phyloP scores from a whole-genome alignment of 2,329 filamentous ascomycete genomes.

The Xylariaceae sp. region DNA sequence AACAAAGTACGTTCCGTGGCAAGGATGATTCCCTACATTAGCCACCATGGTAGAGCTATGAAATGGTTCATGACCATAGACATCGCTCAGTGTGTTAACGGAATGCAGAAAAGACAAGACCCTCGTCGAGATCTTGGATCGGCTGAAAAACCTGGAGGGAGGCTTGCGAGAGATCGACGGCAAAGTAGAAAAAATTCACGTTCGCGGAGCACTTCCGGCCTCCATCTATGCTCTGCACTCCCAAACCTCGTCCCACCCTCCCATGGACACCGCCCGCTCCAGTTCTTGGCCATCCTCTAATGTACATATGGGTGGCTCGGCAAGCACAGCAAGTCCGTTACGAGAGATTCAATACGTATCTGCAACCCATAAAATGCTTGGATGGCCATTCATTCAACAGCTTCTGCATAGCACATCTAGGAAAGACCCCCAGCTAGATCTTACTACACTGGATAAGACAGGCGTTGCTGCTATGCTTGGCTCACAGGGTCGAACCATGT shows the following conservation, averaged over 20 bases:
- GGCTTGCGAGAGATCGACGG: conserved; percentile 48
- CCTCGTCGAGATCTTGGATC: conserved; percentile 55
- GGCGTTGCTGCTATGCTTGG: conserved; percentile 30
- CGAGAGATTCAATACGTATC: conserved; percentile 28
- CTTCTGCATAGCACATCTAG: conserved; percentile 30
- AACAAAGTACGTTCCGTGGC: conserved; percentile 50
- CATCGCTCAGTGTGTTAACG: not conserved
- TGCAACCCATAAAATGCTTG: conserved; percentile 46
- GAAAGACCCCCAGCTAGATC: conserved; percentile 29
- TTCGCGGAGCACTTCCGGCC: conserved; percentile 22
- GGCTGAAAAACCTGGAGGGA: conserved; percentile 52
- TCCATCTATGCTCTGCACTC: conserved; percentile 16
- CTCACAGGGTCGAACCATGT: conserved; percentile 17
- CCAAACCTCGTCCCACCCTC: conserved; percentile 3
- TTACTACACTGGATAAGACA: conserved; percentile 30
- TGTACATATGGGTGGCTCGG: conserved; percentile 15
- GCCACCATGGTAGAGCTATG: no score
- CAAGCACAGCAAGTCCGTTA: conserved; percentile 10
- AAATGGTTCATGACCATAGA: no score
- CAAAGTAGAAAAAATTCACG: conserved; percentile 46
- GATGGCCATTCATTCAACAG: conserved; percentile 43
- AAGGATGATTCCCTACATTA: not conserved
- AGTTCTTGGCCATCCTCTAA: conserved; percentile 20
- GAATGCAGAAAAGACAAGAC: conserved; percentile 56
- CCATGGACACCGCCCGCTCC: conserved; percentile 14